A percentile compares a stretch with the other conserved stretches of the same genome.
These are phyloP conservation scores for Phialophora verrucosa DNA, from an alignment of 2,329 filamentous ascomycete genomes.

Conservation along the genomic window DNA sequence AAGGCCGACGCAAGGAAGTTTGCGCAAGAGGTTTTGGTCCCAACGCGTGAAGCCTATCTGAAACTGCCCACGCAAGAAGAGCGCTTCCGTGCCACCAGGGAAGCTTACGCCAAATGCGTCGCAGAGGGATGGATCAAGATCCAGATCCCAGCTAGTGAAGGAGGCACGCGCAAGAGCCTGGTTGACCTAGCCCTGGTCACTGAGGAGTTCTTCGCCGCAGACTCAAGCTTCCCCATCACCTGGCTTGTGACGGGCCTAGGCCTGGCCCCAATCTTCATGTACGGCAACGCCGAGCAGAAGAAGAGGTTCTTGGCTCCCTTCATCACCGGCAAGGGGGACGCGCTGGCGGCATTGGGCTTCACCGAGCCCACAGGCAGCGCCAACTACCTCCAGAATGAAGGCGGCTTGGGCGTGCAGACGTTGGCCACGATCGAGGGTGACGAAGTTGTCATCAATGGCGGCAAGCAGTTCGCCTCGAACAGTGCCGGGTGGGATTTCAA, in stretches of 20 bases:
- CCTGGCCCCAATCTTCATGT: conserved; percentile 57
- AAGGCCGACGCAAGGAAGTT: conserved; percentile 17
- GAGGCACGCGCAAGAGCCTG: conserved; percentile 53
- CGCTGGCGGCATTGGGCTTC: conserved; percentile 58
- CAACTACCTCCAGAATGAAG: conserved; percentile 57
- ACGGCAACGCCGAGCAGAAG: conserved; percentile 48
- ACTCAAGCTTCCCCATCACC: conserved; percentile 57
- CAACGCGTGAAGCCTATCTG: conserved; percentile 34
- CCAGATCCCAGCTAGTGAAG: conserved; percentile 52
- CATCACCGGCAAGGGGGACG: conserved; percentile 50
- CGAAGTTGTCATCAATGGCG: conserved; percentile 59
- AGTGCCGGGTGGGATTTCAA: conserved; percentile 59
- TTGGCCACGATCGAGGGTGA: conserved; percentile 56
- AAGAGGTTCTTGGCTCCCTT: conserved; percentile 56
- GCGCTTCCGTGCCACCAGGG: conserved; percentile 56
- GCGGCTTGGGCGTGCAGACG: conserved; percentile 55
- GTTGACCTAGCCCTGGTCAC: conserved; percentile 58
- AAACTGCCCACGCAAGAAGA: conserved; percentile 40
- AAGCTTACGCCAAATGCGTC: conserved; percentile 54
- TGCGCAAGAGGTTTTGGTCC: conserved; percentile 13
- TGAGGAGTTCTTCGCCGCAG: conserved; percentile 60
- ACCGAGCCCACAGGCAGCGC: conserved; percentile 59
- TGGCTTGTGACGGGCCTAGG: conserved; percentile 60
- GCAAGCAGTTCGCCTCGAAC: conserved; percentile 62
- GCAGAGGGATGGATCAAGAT: conserved; percentile 54